Evolutionary conservation across 192 early-diverging fungal genomes (phyloP).

Genomic region (Bifiguratus adelaidae): DNA sequence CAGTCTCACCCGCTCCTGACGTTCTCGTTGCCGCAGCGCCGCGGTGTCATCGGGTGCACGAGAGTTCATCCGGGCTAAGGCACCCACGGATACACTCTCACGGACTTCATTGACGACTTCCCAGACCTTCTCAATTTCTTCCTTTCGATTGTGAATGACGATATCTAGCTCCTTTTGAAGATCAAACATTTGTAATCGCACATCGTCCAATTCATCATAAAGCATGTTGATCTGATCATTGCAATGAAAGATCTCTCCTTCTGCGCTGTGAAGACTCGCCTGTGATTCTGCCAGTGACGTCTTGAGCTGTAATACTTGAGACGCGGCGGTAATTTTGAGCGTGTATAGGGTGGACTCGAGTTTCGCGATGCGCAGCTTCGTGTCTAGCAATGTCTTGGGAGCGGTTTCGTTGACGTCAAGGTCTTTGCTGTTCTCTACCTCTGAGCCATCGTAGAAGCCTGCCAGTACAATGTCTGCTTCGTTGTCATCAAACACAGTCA

Average conservation of each 20-base stretch:
- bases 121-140: conserved; percentile 39
- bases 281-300: conserved; percentile 21
- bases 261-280: conserved; percentile 23
- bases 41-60: conserved; percentile 8
- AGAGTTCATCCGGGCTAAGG: background rate
- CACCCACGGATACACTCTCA: conserved; percentile 8
- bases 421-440: conserved; percentile 12
- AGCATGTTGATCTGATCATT: conserved; percentile 23
- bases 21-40: conserved; percentile 6
- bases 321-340: conserved; percentile 21
- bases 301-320: conserved; percentile 20
- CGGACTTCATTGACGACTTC: conserved; percentile 37
- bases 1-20: conserved; percentile 8
- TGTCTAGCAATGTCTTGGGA: conserved; percentile 12
- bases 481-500: background rate
- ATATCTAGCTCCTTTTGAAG: conserved; percentile 33
- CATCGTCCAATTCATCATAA: conserved; percentile 32
- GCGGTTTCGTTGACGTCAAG: conserved; percentile 5
- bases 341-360: conserved; percentile 29
- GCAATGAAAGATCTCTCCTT: conserved; percentile 23
- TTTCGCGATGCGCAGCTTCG: conserved; percentile 20
- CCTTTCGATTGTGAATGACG: conserved; percentile 31
- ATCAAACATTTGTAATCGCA: conserved; percentile 24
- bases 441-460: too few relatives aligned
- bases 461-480: background rate